Conservation (phyloP, 164 flowering plant species). For the Berberis vulgaris region DNA sequence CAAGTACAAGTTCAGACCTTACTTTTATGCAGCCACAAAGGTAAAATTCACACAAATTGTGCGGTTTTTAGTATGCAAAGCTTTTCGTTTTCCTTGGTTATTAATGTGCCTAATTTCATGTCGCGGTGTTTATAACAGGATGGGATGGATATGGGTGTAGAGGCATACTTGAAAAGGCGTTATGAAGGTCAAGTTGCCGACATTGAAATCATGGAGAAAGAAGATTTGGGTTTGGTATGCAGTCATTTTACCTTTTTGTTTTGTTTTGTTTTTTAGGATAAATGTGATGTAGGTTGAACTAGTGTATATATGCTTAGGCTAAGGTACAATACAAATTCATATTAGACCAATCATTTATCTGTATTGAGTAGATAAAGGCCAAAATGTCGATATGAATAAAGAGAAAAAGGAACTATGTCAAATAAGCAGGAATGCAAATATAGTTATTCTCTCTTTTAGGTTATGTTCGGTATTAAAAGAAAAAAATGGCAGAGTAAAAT, state of each 20-base stretch:
- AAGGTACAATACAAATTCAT: too few species aligned
- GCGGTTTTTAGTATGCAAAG: not conserved
- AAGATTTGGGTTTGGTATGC: slow-evolving; percentile 74
- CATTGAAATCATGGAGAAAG: slow-evolving; percentile 69
- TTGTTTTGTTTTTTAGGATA: not conserved
- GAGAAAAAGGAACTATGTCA: too few species aligned
- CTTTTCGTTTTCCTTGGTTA: not conserved
- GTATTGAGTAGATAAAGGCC: too few species aligned
- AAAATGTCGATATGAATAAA: too few species aligned
- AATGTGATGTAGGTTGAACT: too few species aligned
- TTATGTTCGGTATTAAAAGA: too few species aligned
- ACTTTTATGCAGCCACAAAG: slow-evolving; percentile 61
- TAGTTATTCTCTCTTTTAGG: too few species aligned
- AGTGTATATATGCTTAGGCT: too few species aligned
- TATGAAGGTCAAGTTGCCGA: slow-evolving; percentile 74
- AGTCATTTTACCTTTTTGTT: not conserved
- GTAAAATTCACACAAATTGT: slow-evolving; percentile 11
- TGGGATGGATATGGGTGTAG: slow-evolving; percentile 80
- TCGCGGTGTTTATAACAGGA: slow-evolving; percentile 23
- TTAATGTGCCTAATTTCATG: not conserved
- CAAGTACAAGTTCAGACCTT: slow-evolving; percentile 69
- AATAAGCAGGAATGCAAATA: too few species aligned
- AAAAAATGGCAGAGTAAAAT: too few species aligned
- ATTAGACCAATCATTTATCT: too few species aligned
- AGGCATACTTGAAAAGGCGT: slow-evolving; percentile 68